phyloP scores from a whole-genome alignment of 805 yeast species.

The Naumovozyma baii region DNA sequence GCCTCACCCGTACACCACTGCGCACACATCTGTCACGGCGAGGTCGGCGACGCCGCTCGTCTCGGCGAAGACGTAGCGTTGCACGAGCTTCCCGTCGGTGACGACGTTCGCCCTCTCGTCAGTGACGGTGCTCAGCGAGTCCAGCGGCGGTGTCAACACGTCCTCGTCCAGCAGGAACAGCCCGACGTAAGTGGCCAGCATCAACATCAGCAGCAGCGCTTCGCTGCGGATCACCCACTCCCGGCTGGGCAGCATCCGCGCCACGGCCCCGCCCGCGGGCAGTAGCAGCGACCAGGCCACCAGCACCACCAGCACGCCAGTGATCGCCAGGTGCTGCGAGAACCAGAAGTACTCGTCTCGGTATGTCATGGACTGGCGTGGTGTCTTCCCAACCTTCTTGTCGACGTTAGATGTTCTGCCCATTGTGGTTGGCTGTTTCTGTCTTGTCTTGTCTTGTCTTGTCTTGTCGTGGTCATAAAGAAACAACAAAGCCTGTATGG shows the following conservation, averaged over 20 bases:
- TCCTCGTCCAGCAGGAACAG: constrained; percentile 71
- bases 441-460: no score
- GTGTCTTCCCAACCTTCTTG: no score
- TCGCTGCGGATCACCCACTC: constrained; percentile 88
- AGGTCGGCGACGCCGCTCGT: no score
- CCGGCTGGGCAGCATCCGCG: constrained; percentile 63
- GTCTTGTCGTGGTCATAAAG: no score
- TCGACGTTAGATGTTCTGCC: no score
- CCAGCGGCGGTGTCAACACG: constrained; percentile 48
- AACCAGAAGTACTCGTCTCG: constrained; percentile 76
- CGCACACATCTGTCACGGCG: no score
- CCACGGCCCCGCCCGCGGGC: no score
- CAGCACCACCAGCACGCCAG: constrained; percentile 47
- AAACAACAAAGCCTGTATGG: no score
- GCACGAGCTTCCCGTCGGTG: constrained; percentile 18
- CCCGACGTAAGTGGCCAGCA: constrained; percentile 66
- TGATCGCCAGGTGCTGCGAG: constrained; percentile 63
- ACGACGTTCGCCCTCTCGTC: constrained; percentile 49
- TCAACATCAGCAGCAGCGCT: constrained; percentile 52
- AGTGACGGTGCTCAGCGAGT: constrained; percentile 52
- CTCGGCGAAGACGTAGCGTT: no score
- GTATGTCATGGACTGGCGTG: no score
- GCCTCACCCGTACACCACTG: no score
- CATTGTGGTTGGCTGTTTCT: no score
- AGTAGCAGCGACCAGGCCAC: constrained; percentile 72